Evolutionary conservation across 2,329 filamentous ascomycete genomes (phyloP).

Genomic region (Hypoxylon sp.): DNA sequence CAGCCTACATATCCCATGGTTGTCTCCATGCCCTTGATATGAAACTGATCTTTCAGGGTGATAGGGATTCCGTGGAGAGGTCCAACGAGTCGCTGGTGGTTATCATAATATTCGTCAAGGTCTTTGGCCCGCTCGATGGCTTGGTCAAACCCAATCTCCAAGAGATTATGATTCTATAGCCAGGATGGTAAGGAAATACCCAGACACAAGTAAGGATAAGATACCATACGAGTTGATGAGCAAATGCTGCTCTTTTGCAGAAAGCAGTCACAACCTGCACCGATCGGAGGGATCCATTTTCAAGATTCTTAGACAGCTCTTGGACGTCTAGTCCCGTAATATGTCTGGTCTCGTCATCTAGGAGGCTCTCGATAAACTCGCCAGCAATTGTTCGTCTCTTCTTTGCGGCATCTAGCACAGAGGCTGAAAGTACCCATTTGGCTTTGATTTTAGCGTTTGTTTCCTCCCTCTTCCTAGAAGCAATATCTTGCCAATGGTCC

Average conservation of each 20-base stretch:
- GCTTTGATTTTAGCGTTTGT: constrained; percentile 7
- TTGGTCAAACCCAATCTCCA: constrained; percentile 17
- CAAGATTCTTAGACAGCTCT: background rate
- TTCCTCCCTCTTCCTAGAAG: constrained; percentile 7
- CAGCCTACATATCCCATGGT: constrained; percentile 30
- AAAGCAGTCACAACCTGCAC: constrained; percentile 10
- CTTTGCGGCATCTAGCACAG: background rate
- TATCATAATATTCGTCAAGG: constrained; percentile 14
- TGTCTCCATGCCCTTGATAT: constrained; percentile 25
- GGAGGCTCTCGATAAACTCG: constrained; percentile 16
- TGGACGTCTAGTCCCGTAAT: constrained; percentile 15
- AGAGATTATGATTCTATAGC: constrained; percentile 12
- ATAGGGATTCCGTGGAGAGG: constrained; percentile 25
- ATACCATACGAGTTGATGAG: constrained; percentile 14
- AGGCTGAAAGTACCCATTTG: constrained; percentile 12
- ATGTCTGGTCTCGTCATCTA: constrained; percentile 2
- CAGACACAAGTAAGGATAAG: background rate
- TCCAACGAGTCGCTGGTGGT: background rate
- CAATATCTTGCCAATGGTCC: background rate
- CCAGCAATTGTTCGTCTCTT: constrained; percentile 1
- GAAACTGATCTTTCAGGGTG: constrained; percentile 25
- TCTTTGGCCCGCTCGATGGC: constrained; percentile 5
- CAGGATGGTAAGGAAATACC: background rate
- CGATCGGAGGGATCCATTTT: constrained; percentile 2
- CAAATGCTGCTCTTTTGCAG: constrained; percentile 15